Evolutionary conservation across 1,284 basidiomycete species (phyloP).

Genomic region (Cryptococcus deneoformans): DNA sequence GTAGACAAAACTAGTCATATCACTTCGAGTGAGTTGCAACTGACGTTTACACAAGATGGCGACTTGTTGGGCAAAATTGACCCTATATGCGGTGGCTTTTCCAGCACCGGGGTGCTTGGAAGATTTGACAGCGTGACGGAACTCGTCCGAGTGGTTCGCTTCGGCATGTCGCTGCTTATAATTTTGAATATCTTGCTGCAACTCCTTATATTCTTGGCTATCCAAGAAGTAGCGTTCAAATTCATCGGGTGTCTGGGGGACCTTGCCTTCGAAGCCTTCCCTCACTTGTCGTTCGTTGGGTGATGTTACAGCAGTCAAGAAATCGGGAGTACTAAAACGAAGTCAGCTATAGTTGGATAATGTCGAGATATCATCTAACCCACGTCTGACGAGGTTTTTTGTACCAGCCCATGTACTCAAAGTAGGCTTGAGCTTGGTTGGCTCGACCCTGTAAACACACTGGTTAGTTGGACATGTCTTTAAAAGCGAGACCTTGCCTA

Average conservation of each 20-base stretch:
- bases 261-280: not conserved
- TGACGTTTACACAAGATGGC: conserved; percentile 68
- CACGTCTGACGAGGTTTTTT: not conserved
- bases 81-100: conserved; percentile 81
- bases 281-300: not conserved
- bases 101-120: conserved; percentile 71
- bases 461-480: not conserved
- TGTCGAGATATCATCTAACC: not conserved
- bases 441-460: not conserved
- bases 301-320: not conserved
- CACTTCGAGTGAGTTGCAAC: conserved; percentile 6
- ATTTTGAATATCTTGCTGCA: not conserved
- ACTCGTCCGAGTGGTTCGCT: not conserved
- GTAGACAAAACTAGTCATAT: not conserved
- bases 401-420: not conserved
- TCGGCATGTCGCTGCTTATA: not conserved
- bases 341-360: not conserved
- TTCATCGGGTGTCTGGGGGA: not conserved
- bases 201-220: not conserved
- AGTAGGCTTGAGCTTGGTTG: not conserved
- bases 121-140: not conserved
- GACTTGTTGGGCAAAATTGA: conserved; percentile 73
- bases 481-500: not conserved
- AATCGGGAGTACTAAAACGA: not conserved
- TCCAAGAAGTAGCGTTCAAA: not conserved